Conservation (phyloP, 306 rosid species). For the Corylus heterophylla region DNA sequence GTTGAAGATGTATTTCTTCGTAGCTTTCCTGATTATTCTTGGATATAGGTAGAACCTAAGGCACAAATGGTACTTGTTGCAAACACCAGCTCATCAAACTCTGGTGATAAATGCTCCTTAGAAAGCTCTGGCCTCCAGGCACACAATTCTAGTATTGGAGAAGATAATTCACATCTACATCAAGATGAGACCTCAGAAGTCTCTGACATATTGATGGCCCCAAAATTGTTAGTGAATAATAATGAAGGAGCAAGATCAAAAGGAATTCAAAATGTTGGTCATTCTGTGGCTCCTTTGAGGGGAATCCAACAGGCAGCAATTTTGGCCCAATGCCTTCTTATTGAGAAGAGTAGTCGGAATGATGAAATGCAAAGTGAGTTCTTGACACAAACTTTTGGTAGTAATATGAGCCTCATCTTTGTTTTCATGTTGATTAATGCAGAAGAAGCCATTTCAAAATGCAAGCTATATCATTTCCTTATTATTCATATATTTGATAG, state of each 20-base stretch:
- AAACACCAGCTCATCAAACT: conserved; percentile 41
- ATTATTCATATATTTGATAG: background rate
- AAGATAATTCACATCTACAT: conserved; percentile 31
- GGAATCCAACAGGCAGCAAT: conserved; percentile 75
- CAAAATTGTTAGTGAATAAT: conserved; percentile 56
- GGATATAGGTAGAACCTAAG: conserved; percentile 78
- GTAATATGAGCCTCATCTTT: background rate
- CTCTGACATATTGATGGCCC: conserved; percentile 67
- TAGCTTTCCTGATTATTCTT: conserved; percentile 26
- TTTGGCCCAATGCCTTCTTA: conserved; percentile 79
- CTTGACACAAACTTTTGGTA: background rate
- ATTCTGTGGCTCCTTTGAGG: conserved; percentile 47
- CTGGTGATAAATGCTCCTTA: conserved; percentile 26
- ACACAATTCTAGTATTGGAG: conserved; percentile 34
- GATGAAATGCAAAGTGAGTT: conserved; percentile 94
- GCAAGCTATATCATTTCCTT: background rate
- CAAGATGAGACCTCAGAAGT: conserved; percentile 39
- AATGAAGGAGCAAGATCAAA: conserved; percentile 40
- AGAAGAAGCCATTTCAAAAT: background rate
- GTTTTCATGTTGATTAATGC: background rate
- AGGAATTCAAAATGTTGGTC: conserved; percentile 45
- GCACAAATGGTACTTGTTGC: conserved; percentile 89
- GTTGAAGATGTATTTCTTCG: conserved; percentile 21
- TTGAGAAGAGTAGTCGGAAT: conserved; percentile 82
- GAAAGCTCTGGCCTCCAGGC: conserved; percentile 33